Conservation (phyloP, 108 stramenopile species). For the Heterococcus sp. region DNA sequence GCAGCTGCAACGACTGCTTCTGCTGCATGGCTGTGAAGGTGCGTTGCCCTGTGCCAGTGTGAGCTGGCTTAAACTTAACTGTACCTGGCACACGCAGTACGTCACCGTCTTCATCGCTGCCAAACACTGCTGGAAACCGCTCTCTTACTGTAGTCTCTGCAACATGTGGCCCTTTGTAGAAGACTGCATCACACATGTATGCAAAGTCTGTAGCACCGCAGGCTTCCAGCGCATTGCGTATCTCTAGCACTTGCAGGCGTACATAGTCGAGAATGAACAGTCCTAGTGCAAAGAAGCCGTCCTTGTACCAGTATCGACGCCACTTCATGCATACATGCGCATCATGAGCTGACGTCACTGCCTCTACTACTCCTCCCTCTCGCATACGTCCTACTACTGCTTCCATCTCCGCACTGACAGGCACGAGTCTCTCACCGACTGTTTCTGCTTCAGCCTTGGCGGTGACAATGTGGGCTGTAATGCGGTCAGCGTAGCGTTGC, state of each 20-base stretch:
- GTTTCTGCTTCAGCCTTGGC: no score
- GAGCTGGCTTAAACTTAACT: no score
- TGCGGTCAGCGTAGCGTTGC: constrained; percentile 7
- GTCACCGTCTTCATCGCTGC: neutral
- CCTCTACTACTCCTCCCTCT: no score
- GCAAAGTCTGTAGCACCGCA: constrained; percentile 6
- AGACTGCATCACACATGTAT: constrained; percentile 3
- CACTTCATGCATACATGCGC: constrained; percentile 5
- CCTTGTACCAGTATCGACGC: constrained; percentile 2
- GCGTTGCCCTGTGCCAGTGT: no score
- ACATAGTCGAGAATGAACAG: constrained; percentile 1
- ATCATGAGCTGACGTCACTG: no score
- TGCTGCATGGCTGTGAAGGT: neutral
- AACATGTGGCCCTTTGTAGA: neutral
- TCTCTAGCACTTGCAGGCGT: neutral
- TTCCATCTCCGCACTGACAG: no score
- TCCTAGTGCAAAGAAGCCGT: constrained; percentile 5
- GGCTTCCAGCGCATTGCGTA: constrained; percentile 6
- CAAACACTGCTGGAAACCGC: neutral
- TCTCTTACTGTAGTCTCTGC: neutral
- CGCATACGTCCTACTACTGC: no score
- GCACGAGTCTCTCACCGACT: no score
- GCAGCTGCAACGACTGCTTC: neutral
- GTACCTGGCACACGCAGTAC: neutral
- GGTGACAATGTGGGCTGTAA: no score